These are phyloP conservation scores for Auriscalpium vulgare DNA, from an alignment of 768 basidiomycete genomes.

Conservation along the genomic window DNA sequence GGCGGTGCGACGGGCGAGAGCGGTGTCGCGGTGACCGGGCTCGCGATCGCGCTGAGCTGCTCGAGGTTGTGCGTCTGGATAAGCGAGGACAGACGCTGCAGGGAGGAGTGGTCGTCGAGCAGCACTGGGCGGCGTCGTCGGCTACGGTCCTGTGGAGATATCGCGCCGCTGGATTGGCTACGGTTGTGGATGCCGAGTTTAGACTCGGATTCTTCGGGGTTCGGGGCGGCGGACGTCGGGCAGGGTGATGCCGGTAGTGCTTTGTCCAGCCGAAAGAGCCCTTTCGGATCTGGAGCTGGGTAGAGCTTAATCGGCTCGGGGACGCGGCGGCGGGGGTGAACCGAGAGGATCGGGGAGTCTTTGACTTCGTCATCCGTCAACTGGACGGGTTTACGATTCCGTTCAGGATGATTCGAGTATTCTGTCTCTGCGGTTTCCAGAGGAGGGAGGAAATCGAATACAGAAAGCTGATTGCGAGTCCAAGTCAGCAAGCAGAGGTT, in stretches of 20 bases:
- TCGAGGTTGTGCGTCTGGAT: constrained; percentile 6
- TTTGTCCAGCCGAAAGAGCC: constrained; percentile 10
- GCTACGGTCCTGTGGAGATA: background rate
- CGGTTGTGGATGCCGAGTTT: constrained; percentile 1
- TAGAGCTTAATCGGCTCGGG: background rate
- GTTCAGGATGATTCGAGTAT: background rate
- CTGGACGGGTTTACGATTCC: background rate
- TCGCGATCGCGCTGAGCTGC: background rate
- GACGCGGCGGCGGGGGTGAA: background rate
- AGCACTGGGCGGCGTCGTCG: constrained; percentile 6
- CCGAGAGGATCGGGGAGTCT: background rate
- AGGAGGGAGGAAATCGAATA: background rate
- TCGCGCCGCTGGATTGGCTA: constrained; percentile 4
- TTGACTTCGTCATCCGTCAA: background rate
- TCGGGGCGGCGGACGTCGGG: background rate
- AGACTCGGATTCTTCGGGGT: background rate
- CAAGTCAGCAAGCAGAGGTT: no score
- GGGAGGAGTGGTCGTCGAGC: constrained; percentile 5
- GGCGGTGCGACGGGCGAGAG: background rate
- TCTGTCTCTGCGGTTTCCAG: background rate
- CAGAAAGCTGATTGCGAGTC: background rate
- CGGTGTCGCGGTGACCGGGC: background rate
- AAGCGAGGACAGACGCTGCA: constrained; percentile 6
- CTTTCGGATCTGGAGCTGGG: constrained; percentile 7
- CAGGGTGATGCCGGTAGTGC: constrained; percentile 9